phyloP scores from a whole-genome alignment of 495 filamentous ascomycete species.

The Patellaria atrata region DNA sequence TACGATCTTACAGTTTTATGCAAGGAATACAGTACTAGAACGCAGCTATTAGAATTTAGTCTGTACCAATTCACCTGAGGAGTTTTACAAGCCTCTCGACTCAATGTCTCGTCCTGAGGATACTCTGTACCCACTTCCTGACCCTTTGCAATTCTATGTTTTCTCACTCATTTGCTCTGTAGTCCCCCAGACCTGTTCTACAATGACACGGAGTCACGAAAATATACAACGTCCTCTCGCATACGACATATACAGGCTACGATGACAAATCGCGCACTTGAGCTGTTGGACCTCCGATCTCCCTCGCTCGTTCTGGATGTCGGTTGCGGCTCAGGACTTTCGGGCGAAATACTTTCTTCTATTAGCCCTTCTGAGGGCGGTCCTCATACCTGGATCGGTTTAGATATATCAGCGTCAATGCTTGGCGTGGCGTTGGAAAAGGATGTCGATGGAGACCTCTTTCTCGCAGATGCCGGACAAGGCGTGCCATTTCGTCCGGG shows the following conservation, averaged over 20 bases:
- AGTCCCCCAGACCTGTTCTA: constrained; percentile 94
- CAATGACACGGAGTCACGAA: constrained; percentile 82
- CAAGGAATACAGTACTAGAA: too few species aligned
- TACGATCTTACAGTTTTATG: too few species aligned
- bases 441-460: constrained; percentile 80
- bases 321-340: constrained; percentile 89
- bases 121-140: constrained; percentile 44
- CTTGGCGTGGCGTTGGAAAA: constrained; percentile 80
- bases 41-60: too few species aligned
- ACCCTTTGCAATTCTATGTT: neutral
- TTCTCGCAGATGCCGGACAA: constrained; percentile 89
- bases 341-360: constrained; percentile 76
- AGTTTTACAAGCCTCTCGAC: constrained; percentile 8
- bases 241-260: constrained; percentile 87
- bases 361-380: constrained; percentile 52
- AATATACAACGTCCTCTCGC: constrained; percentile 94
- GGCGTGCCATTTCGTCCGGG: constrained; percentile 89
- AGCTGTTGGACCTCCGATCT: constrained; percentile 65
- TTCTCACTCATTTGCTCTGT: constrained; percentile 8
- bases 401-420: constrained; percentile 93
- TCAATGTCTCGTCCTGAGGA: constrained; percentile 95
- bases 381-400: constrained; percentile 84
- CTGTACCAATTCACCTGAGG: too few species aligned
- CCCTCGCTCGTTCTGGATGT: constrained; percentile 87
- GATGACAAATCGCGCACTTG: constrained; percentile 87